A percentile compares a stretch with the other conserved stretches of the same genome.
Conservation (phyloP, 75 land plant genomes). For the Pinus taeda region DNA sequence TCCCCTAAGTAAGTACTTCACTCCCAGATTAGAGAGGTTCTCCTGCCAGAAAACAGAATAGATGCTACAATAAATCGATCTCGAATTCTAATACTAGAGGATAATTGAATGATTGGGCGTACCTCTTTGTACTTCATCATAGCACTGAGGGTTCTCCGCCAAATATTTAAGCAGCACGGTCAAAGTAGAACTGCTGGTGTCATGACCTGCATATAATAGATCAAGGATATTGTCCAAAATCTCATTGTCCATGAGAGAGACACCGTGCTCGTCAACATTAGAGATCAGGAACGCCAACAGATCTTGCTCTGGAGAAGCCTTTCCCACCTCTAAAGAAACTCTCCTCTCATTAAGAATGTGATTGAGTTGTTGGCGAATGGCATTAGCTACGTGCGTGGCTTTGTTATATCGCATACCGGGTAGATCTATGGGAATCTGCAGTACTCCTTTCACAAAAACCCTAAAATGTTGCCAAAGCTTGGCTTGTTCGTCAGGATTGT, state of each 20-base stretch:
- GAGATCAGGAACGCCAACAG: conserved; percentile 18
- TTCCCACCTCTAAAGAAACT: conserved; percentile 12
- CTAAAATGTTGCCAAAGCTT: background rate
- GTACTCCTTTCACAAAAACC: conserved; percentile 1
- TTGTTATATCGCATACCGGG: conserved; percentile 28
- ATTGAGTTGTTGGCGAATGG: background rate
- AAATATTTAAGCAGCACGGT: conserved; percentile 10
- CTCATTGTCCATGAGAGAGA: conserved; percentile 5
- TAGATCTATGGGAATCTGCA: conserved; percentile 35
- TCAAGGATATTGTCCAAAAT: conserved; percentile 22
- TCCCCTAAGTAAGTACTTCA: conserved; percentile 24
- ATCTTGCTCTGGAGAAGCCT: conserved; percentile 12
- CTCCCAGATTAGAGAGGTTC: too few species aligned
- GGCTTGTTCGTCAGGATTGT: background rate
- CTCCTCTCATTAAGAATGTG: conserved; percentile 18
- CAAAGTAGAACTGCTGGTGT: conserved; percentile 9
- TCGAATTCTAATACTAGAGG: conserved; percentile 7
- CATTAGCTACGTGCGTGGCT: conserved; percentile 18
- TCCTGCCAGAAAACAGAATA: background rate
- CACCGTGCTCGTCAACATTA: background rate
- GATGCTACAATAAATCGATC: background rate
- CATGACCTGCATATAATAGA: conserved; percentile 19
- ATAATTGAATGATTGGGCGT: conserved; percentile 38
- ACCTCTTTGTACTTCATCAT: conserved; percentile 11
- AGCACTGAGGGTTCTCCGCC: conserved; percentile 6